Percentiles rank a stretch among this genome's conserved stretches.
Evolutionary conservation across 352 stramenopile species (phyloP).

Genomic region (Phytophthora vignae): DNA sequence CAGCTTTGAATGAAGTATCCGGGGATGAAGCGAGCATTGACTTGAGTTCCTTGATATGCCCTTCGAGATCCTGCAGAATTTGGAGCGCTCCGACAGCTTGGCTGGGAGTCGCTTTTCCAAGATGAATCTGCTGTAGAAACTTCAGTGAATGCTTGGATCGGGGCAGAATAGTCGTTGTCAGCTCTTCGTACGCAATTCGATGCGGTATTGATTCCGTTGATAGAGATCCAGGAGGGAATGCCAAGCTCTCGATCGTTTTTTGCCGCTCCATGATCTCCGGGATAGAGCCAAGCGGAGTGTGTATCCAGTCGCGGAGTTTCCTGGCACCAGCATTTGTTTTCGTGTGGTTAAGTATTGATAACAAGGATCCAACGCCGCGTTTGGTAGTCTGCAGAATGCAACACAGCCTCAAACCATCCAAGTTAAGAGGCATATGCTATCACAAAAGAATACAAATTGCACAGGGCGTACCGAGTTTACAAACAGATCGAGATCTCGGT

Average conservation of each 20-base stretch:
- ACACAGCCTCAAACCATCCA: not conserved
- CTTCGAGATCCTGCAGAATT: conserved; percentile 34
- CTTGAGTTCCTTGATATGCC: conserved; percentile 16
- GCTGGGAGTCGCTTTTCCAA: conserved; percentile 32
- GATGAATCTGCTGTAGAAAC: conserved; percentile 38
- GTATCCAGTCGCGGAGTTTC: conserved; percentile 45
- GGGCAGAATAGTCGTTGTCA: conserved; percentile 33
- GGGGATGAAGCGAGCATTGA: not conserved
- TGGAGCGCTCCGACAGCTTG: conserved; percentile 26
- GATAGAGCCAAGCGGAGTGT: conserved; percentile 27
- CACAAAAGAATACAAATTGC: not conserved
- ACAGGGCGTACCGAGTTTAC: conserved; percentile 41
- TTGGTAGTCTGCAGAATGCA: conserved; percentile 33
- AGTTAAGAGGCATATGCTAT: conserved; percentile 1
- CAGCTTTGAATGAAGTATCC: not conserved
- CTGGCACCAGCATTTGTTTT: conserved; percentile 40
- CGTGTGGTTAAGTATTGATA: conserved; percentile 48
- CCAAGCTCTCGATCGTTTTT: conserved; percentile 29
- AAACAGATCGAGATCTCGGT: conserved; percentile 51
- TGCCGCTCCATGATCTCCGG: conserved; percentile 38
- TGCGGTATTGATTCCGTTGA: conserved; percentile 26
- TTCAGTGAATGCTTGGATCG: conserved; percentile 33
- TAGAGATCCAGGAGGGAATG: conserved; percentile 23
- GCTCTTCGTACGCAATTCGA: conserved; percentile 44
- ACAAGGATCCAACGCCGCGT: conserved; percentile 33